Conservation (phyloP, 805 yeast genomes). For the Schizosaccharomyces pombe region DNA sequence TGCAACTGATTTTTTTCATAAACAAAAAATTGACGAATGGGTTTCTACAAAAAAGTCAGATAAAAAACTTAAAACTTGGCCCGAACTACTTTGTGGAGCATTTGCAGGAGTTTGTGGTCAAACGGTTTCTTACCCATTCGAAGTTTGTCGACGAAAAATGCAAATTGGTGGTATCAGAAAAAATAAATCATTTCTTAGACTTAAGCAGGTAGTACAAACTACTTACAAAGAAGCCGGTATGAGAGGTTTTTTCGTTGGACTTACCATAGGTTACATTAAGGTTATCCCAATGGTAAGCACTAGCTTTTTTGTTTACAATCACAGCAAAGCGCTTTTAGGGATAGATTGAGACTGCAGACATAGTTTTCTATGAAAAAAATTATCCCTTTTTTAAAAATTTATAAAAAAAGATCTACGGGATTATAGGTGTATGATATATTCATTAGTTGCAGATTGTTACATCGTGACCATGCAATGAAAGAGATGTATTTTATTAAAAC, state of each 20-base stretch:
- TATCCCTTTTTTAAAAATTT: background rate
- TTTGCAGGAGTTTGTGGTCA: slow-evolving; percentile 88
- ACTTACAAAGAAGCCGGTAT: slow-evolving; percentile 57
- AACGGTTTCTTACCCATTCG: slow-evolving; percentile 91
- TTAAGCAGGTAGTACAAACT: slow-evolving; percentile 29
- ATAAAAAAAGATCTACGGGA: too few species aligned
- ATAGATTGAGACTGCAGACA: background rate
- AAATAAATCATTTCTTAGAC: slow-evolving; percentile 27
- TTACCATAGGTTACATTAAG: slow-evolving; percentile 82
- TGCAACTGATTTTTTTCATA: slow-evolving; percentile 67
- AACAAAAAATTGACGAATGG: slow-evolving; percentile 10
- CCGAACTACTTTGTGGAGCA: slow-evolving; percentile 85
- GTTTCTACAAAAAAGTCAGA: background rate
- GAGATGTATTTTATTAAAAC: too few species aligned
- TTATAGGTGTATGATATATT: too few species aligned
- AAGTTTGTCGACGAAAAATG: slow-evolving; percentile 79
- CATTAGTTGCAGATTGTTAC: too few species aligned
- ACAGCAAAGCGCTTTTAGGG: slow-evolving; percentile 14
- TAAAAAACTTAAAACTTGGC: slow-evolving; percentile 44
- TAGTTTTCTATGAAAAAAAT: background rate
- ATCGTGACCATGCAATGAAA: too few species aligned
- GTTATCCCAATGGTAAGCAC: slow-evolving; percentile 86
- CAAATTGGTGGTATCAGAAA: slow-evolving; percentile 70
- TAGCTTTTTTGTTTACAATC: slow-evolving; percentile 80
- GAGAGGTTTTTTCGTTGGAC: slow-evolving; percentile 78